A percentile compares a stretch with the other conserved stretches of the same genome.
Evolutionary conservation across 352 stramenopile species (phyloP).

Genomic region (Pythium monospermum): DNA sequence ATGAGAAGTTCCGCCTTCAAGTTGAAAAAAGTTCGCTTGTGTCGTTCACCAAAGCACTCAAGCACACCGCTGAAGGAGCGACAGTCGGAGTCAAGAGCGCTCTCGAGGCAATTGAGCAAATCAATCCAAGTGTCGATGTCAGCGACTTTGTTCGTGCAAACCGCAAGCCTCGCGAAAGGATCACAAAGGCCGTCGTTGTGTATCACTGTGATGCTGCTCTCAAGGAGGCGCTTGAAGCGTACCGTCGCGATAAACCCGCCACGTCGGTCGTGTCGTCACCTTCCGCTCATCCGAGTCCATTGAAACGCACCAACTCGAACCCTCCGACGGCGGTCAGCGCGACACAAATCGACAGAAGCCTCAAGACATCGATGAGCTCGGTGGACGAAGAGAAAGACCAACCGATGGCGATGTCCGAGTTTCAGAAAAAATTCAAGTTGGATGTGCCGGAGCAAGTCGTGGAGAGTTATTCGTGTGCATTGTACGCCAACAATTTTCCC

Average conservation of each 20-base stretch:
- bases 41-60: slow-evolving; percentile 61
- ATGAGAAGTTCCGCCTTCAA: slow-evolving; percentile 81
- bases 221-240: slow-evolving; percentile 52
- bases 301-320: slow-evolving; percentile 7
- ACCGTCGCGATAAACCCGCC: slow-evolving; percentile 27
- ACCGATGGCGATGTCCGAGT: slow-evolving; percentile 55
- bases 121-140: slow-evolving; percentile 54
- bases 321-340: not conserved
- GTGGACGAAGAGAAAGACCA: slow-evolving; percentile 37
- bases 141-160: slow-evolving; percentile 55
- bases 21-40: slow-evolving; percentile 75
- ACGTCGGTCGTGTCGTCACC: not conserved
- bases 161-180: slow-evolving; percentile 39
- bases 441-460: slow-evolving; percentile 72
- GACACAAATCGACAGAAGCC: slow-evolving; percentile 1
- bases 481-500: slow-evolving; percentile 78
- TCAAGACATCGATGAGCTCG: slow-evolving; percentile 2
- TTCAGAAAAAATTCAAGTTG: slow-evolving; percentile 82
- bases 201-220: slow-evolving; percentile 47
- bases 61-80: slow-evolving; percentile 48
- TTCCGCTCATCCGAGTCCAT: slow-evolving; percentile 2
- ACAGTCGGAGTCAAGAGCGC: slow-evolving; percentile 31
- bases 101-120: slow-evolving; percentile 39
- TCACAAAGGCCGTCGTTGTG: slow-evolving; percentile 36
- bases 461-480: slow-evolving; percentile 77